Evolutionary conservation across 345 rosid genomes (phyloP).

Genomic region (Luvunga scandens): DNA sequence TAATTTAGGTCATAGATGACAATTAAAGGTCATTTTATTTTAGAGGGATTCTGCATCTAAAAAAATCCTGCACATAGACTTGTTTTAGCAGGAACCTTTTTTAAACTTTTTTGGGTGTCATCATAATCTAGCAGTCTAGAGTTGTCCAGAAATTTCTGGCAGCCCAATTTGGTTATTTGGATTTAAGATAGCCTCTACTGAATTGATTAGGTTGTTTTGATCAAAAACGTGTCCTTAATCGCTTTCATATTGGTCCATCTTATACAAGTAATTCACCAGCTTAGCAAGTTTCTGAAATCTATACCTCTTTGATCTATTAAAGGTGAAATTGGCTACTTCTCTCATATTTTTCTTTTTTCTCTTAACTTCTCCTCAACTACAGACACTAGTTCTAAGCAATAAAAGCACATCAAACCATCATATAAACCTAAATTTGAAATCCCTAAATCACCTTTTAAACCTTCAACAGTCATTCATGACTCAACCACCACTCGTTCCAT

Average conservation of each 20-base stretch:
- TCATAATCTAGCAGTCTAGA: neutral
- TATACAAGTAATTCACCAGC: neutral
- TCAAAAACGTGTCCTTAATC: neutral
- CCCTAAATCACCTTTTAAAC: neutral
- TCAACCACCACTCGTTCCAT: neutral
- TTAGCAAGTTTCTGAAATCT: neutral
- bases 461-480: neutral
- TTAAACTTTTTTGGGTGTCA: neutral
- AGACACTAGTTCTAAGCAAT: neutral
- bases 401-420: constrained; percentile 2
- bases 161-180: neutral
- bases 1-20: neutral
- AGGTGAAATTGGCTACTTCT: neutral
- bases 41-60: neutral
- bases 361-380: neutral
- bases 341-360: neutral
- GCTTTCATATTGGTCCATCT: neutral
- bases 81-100: neutral
- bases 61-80: neutral
- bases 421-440: neutral
- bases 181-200: neutral
- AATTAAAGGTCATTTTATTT: neutral
- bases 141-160: neutral
- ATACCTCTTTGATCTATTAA: neutral
- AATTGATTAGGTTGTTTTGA: neutral